These are phyloP conservation scores for Petunia secreta DNA, from an alignment of 257 asterid genomes.

Conservation along the genomic window DNA sequence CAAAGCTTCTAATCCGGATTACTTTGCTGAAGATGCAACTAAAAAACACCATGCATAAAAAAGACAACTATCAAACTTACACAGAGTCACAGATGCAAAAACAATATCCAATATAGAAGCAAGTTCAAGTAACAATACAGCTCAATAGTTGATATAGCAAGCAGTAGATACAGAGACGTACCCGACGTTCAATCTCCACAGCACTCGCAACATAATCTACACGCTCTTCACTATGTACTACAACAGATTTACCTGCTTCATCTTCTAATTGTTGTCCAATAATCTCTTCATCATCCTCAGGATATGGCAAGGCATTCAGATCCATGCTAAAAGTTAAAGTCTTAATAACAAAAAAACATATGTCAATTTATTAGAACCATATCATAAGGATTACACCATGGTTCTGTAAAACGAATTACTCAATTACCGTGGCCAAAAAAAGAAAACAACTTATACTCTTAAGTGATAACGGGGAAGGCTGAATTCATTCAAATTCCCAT, in stretches of 20 bases:
- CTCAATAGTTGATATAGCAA: background rate
- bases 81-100: background rate
- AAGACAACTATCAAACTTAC: background rate
- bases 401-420: background rate
- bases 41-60: background rate
- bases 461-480: background rate
- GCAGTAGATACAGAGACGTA: conserved; percentile 37
- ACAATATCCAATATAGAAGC: background rate
- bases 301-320: conserved; percentile 88
- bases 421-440: background rate
- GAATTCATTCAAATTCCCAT: background rate
- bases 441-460: background rate
- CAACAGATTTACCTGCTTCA: conserved; percentile 52
- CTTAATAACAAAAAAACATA: conserved; percentile 33
- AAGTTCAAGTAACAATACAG: background rate
- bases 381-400: too few relatives aligned
- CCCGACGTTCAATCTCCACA: conserved; percentile 67
- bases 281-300: conserved; percentile 83
- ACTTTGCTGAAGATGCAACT: background rate
- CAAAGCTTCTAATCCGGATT: background rate
- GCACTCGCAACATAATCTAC: conserved; percentile 60
- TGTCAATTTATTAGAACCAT: conserved; percentile 1
- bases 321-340: conserved; percentile 73
- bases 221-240: conserved; percentile 44
- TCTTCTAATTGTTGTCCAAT: conserved; percentile 63